phyloP scores from a whole-genome alignment of 2,329 filamentous ascomycete species.

The Penicillium sp. region DNA sequence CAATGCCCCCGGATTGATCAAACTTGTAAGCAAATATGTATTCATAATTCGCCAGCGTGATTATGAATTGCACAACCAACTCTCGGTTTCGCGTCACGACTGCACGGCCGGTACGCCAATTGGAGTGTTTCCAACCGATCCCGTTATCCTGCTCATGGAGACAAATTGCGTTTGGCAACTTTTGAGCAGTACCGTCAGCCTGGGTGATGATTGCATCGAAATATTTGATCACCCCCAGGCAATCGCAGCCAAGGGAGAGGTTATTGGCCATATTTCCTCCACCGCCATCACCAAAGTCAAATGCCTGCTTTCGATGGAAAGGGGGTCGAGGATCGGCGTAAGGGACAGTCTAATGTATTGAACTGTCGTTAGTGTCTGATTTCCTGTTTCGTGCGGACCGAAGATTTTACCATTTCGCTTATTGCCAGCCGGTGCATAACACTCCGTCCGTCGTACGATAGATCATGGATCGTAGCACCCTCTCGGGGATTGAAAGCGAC shows the following conservation, averaged over 20 bases:
- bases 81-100: conserved; percentile 63
- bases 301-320: conserved; percentile 70
- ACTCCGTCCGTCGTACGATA: conserved; percentile 66
- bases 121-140: conserved; percentile 70
- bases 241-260: conserved; percentile 50
- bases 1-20: conserved; percentile 61
- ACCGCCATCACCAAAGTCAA: conserved; percentile 71
- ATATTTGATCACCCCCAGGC: conserved; percentile 68
- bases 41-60: conserved; percentile 60
- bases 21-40: conserved; percentile 54
- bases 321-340: conserved; percentile 68
- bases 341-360: conserved; percentile 49
- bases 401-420: conserved; percentile 64
- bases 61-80: conserved; percentile 66
- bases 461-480: conserved; percentile 69
- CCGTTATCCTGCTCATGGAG: conserved; percentile 68
- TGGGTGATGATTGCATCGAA: conserved; percentile 60
- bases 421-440: conserved; percentile 68
- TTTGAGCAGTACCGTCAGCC: conserved; percentile 55
- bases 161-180: conserved; percentile 65
- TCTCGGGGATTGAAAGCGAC: conserved; percentile 62
- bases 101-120: conserved; percentile 65
- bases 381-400: neutral
- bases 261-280: conserved; percentile 70
- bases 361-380: conserved; percentile 1